phyloP scores from a whole-genome alignment of 805 yeast species.

The Kodamaea restingae region DNA sequence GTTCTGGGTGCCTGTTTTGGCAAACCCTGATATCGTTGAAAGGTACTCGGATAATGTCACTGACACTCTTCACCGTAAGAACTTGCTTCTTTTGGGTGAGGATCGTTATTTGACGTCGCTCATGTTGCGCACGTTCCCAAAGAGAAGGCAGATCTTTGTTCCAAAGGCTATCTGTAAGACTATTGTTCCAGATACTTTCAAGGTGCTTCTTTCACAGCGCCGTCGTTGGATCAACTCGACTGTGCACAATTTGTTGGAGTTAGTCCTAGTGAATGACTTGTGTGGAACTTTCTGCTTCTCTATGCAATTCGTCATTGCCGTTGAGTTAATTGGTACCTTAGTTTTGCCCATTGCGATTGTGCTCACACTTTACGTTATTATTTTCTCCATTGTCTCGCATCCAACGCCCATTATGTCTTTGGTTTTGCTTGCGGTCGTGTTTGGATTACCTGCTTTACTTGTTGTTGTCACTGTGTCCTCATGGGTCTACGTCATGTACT shows the following conservation, averaged over 20 bases:
- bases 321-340: slow-evolving; percentile 82
- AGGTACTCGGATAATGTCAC: slow-evolving; percentile 83
- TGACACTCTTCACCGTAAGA: slow-evolving; percentile 81
- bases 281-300: slow-evolving; percentile 95
- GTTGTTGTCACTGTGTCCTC: slow-evolving; percentile 79
- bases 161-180: slow-evolving; percentile 93
- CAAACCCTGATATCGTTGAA: slow-evolving; percentile 91
- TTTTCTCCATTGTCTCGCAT: slow-evolving; percentile 60
- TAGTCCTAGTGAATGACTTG: slow-evolving; percentile 75
- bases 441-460: slow-evolving; percentile 81
- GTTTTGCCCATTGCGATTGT: slow-evolving; percentile 85
- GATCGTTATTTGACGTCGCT: slow-evolving; percentile 82
- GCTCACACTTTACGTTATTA: slow-evolving; percentile 75
- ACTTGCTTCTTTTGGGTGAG: slow-evolving; percentile 81
- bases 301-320: slow-evolving; percentile 85
- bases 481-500: slow-evolving; percentile 69
- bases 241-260: slow-evolving; percentile 85
- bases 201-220: slow-evolving; percentile 81
- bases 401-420: slow-evolving; percentile 81
- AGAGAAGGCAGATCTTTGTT: slow-evolving; percentile 79
- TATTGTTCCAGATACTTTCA: slow-evolving; percentile 78
- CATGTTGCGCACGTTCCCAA: slow-evolving; percentile 87
- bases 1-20: slow-evolving; percentile 89
- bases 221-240: slow-evolving; percentile 98
- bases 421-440: slow-evolving; percentile 67